These are phyloP conservation scores for Amphirosellinia nigrospora DNA, from an alignment of 495 filamentous ascomycete genomes.

Conservation along the genomic window DNA sequence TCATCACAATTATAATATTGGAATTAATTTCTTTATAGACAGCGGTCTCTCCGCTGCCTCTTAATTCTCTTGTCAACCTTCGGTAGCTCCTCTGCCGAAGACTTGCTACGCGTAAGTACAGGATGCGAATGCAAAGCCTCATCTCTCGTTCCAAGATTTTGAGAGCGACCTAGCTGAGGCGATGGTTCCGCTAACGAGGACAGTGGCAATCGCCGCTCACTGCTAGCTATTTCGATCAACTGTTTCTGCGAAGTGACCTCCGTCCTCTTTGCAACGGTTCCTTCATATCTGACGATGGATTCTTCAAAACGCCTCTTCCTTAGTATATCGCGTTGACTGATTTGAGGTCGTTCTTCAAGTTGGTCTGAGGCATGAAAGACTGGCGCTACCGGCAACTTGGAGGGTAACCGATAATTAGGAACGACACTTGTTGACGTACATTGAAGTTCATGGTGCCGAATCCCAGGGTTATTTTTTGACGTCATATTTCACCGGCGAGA, in stretches of 20 bases:
- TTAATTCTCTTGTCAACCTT: background rate
- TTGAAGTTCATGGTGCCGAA: background rate
- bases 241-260: background rate
- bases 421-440: background rate
- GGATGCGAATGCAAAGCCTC: constrained; percentile 22
- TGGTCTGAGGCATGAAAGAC: background rate
- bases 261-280: background rate
- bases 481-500: background rate
- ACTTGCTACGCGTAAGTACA: background rate
- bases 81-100: background rate
- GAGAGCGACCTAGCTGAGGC: background rate
- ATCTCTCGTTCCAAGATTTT: constrained; percentile 5
- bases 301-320: background rate
- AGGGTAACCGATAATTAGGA: background rate
- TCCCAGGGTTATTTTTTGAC: background rate
- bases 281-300: background rate
- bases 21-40: too few species aligned
- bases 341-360: background rate
- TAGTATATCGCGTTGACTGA: background rate
- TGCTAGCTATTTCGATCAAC: background rate
- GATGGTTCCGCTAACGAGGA: background rate
- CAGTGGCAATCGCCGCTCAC: background rate
- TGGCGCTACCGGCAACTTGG: background rate
- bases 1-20: too few species aligned
- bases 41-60: background rate